phyloP scores from a whole-genome alignment of 192 early-diverging fungal species.

The Entomortierella beljakovae region DNA sequence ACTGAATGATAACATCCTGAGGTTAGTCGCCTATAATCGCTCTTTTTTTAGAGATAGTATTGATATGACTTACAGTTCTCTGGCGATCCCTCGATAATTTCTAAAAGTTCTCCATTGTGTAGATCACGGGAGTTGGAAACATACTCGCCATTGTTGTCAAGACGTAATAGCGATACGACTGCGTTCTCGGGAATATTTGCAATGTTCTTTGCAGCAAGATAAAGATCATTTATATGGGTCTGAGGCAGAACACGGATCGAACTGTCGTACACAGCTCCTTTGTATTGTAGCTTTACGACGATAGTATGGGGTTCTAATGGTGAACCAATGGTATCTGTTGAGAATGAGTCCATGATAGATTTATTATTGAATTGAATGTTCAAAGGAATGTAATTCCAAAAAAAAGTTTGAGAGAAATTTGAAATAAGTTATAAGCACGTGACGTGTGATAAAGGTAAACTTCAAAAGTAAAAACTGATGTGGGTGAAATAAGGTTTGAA shows the following conservation, averaged over 20 bases:
- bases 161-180: conserved; percentile 24
- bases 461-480: too few species aligned
- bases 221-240: conserved; percentile 19
- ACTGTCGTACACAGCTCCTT: conserved; percentile 48
- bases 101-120: conserved; percentile 33
- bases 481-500: too few species aligned
- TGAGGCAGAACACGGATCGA: conserved; percentile 39
- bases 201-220: conserved; percentile 15
- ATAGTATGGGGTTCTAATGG: conserved; percentile 9
- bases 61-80: conserved; percentile 24
- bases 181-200: conserved; percentile 22
- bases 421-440: too few species aligned
- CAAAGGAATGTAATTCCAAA: too few species aligned
- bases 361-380: neutral
- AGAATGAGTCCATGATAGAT: conserved; percentile 23
- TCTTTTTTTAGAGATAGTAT: neutral
- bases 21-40: neutral
- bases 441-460: too few species aligned
- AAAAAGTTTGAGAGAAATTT: too few species aligned
- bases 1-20: conserved; percentile 8
- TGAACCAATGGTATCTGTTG: conserved; percentile 15
- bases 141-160: conserved; percentile 32
- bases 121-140: conserved; percentile 21
- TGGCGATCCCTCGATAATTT: conserved; percentile 40
- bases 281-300: conserved; percentile 49